Base-by-base conservation (phyloP, 2,329 filamentous ascomycete genomes). In the Macrophomina pseudophaseolina region DNA sequence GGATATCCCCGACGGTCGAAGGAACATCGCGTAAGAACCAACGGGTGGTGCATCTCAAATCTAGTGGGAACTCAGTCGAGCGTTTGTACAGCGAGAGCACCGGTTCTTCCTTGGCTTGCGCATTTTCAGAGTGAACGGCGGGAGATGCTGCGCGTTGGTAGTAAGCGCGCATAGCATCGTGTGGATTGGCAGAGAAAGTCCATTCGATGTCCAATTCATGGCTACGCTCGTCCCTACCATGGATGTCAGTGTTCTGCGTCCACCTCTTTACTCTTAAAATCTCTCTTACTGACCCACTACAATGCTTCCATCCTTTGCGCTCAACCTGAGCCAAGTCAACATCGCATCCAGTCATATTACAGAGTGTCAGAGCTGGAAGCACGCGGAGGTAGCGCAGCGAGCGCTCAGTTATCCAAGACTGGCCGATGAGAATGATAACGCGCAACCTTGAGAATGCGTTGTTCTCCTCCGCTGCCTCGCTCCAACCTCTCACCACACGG, bases 401-500 rank as follows among this genome's bases (percentile, higher is more conserved):
- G 12, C 23, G 18, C 0, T 30, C 46, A 1, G 65, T 54, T 9
- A 66, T 46, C n/a, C 28, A 30, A 3, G 14, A 5, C 5, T 14
- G n/a, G 28, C 44, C 5, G 12, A 53, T 18, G 30, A 66, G 5
- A 38, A 38, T 12, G 11, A 62, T 8, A 3, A 54, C 28, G 23
- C 65, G 56, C 11, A 66, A 18, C 11, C 33, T 63, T 7, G 56
- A 38, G 38, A 66, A 63, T 16, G 51, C 56, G 38, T 48, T 16
- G 5, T 54, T 32, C 5, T 62, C 54, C 11, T 53, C 42, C 23
- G 65, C 56, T 1, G 49, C 65, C 8, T 23, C 30, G 11, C 33
- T 28, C 65, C 65, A 66, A 7, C 54, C 54, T 28, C 44, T 46
- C 3, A 66, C n/a, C 1, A 63, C 65, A 14, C 65, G 56, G 14